Percentiles rank a stretch among this genome's conserved stretches.
Evolutionary conservation across 768 basidiomycete species (phyloP).

Genomic region (Trametopsis cervina): DNA sequence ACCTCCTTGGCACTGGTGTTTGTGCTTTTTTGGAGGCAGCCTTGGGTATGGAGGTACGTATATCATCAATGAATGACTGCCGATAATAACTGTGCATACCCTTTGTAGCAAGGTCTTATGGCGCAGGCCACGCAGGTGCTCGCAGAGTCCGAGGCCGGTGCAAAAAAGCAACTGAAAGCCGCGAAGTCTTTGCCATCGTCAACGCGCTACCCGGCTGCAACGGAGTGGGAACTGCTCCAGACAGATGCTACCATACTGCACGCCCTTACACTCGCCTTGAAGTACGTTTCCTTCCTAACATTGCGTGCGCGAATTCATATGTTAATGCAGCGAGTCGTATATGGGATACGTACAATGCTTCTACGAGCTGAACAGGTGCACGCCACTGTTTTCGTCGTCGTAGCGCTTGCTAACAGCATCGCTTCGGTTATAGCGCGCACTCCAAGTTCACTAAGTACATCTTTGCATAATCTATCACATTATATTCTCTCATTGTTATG

Average conservation of each 20-base stretch:
- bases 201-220: constrained; percentile 48
- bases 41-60: constrained; percentile 68
- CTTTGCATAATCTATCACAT: background rate
- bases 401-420: too few relatives aligned
- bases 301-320: background rate
- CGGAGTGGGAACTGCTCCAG: constrained; percentile 73
- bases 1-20: constrained; percentile 64
- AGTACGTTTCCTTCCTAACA: constrained; percentile 34
- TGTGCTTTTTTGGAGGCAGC: constrained; percentile 73
- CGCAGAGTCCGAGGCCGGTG: constrained; percentile 50
- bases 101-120: constrained; percentile 49
- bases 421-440: constrained; percentile 66
- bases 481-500: background rate
- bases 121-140: constrained; percentile 54
- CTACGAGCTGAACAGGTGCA: constrained; percentile 57
- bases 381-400: too few relatives aligned
- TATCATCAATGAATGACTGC: background rate
- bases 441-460: constrained; percentile 66
- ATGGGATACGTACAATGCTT: constrained; percentile 76
- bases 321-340: constrained; percentile 56
- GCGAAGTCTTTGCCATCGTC: constrained; percentile 27
- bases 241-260: constrained; percentile 67
- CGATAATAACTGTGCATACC: background rate
- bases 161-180: constrained; percentile 42
- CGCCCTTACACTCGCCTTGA: constrained; percentile 64